Base-by-base conservation (phyloP, 495 filamentous ascomycete species). In the Aspergillus kassunensis region DNA sequence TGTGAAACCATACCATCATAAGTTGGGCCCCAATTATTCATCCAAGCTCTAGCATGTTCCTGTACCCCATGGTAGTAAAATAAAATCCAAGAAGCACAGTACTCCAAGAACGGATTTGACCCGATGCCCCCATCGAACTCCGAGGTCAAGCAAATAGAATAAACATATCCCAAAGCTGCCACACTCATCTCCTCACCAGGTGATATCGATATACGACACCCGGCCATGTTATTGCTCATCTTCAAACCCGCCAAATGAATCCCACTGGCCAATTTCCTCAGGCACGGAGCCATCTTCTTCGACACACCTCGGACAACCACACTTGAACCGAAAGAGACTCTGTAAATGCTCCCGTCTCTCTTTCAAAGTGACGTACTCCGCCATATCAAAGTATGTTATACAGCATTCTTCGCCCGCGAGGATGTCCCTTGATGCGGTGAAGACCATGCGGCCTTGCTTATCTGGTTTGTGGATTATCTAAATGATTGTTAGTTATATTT, bases 301-400 rank as follows among this genome's bases (percentile, higher is more conserved):
- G 1, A 49, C n/a, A 50, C 70, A 73, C 47, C 68, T 33, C 13
- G 60, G 49, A 53, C 70, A 73, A 13, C 51, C 47, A 48, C 70
- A 73, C 1, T 61, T 37, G 39, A 73, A 73, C 21, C 61, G 49
- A 33, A 73, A 73, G 1, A 66, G 61, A 10, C 49, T 49, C 16
- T 58, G 58, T 10, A 73, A 58, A 61, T 67, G 65, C 0, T 59
- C 58, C 6, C 66, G 57, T 8, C 70, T 62, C 6, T 57, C 56
- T 12, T 37, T 34, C 4, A 70, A 25, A 15, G 61, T 57, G 0
- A 51, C 57, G 33, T 55, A 37, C 43, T 59, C 44, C 5, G 62
- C 62, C 36, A 73, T 30, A 40, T 73, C 70, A 33, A 71, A 73
- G 37, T 73, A 73, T 0, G 70, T 64, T 13, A 73, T 73, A 21